Percentiles rank a stretch among this genome's conserved stretches.
These are phyloP conservation scores for Francoa sonchifolia DNA, from an alignment of 441 rosid genomes.

Conservation along the genomic window DNA sequence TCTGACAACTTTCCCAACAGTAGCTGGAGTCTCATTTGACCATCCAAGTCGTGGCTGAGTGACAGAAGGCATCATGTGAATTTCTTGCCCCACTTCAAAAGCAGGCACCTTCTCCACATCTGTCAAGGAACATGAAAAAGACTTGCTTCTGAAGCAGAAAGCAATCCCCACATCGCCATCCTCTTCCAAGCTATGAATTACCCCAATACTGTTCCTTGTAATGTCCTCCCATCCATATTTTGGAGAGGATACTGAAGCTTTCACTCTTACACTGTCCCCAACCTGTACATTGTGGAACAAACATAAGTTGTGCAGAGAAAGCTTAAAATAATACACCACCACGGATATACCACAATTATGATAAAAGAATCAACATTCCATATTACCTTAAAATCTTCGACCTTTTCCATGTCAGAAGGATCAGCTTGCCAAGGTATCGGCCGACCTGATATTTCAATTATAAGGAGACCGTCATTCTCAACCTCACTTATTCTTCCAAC, in stretches of 20 bases:
- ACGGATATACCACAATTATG: background rate
- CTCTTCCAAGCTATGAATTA: slow-evolving; percentile 91
- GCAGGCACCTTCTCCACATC: slow-evolving; percentile 87
- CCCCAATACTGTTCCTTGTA: slow-evolving; percentile 66
- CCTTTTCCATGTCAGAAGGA: slow-evolving; percentile 99
- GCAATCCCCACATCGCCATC: slow-evolving; percentile 94
- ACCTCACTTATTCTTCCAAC: slow-evolving; percentile 88
- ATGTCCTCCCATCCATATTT: slow-evolving; percentile 97
- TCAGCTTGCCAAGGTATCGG: slow-evolving; percentile 96
- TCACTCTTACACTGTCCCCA: slow-evolving; percentile 95
- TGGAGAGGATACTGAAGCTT: slow-evolving; percentile 92
- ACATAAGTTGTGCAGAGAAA: slow-evolving; percentile 7
- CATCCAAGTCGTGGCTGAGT: slow-evolving; percentile 94
- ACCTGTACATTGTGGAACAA: slow-evolving; percentile 39
- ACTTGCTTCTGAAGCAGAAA: slow-evolving; percentile 92
- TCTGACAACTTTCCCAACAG: slow-evolving; percentile 72
- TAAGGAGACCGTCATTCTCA: slow-evolving; percentile 89
- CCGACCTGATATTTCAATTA: slow-evolving; percentile 85
- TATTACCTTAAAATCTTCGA: slow-evolving; percentile 88
- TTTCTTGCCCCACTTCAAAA: slow-evolving; percentile 87
- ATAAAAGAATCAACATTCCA: background rate
- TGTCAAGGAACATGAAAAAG: slow-evolving; percentile 83
- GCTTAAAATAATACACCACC: background rate
- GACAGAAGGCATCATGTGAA: slow-evolving; percentile 69
- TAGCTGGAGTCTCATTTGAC: slow-evolving; percentile 91